Evolutionary conservation across 73 alveolate species (phyloP), one percentile per base, ranked within the genome.

Genomic region (Blepharisma stoltei): DNA sequence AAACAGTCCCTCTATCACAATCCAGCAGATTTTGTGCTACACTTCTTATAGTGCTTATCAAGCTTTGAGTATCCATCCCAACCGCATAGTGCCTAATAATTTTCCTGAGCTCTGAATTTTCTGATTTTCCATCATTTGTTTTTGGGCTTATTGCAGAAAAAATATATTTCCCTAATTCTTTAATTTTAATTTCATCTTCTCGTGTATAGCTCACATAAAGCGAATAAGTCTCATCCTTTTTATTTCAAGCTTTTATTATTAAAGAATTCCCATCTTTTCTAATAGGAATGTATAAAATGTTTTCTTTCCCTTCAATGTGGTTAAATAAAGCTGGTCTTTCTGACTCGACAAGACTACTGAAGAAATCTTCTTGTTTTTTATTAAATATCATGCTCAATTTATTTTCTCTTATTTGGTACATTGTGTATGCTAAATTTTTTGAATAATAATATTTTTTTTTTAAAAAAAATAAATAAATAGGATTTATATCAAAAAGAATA

Each of bases 1-100:
- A 60, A 1, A 60, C 76, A 11, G 76, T 25, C 14, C 38, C 76
- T 21, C 76, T n/a, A 27, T 60, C 76, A 60, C 76, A 60, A 37
- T 60, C 49, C 3, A 60, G 52, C 38, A 37, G 66, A 11, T 52
- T 60, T 60, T 60, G 49, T 25, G 55, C 14, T 25, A 21, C 49
- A 11, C 21, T 37, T 9, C 49, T 9, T n/a, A 60, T 60, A 2
- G 49, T 60, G 14, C 55, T 21, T 9, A 25, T 37, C 52, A 60
- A 25, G 14, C 38, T 21, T n/a, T 60, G 55, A 1, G 37, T 52
- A 52, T 52, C 23, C n/a, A 52, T 11, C n/a, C 23, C 23, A 14
- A 20, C n/a, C 4, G 66, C 66, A 52, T 52, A 52, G 2, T 52
- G 66, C 23, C 23, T 52, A 1, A 52, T 52, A 52, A 52, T 14